phyloP scores from a whole-genome alignment of 2,329 filamentous ascomycete species.

The Chaetothyriales sp. region DNA sequence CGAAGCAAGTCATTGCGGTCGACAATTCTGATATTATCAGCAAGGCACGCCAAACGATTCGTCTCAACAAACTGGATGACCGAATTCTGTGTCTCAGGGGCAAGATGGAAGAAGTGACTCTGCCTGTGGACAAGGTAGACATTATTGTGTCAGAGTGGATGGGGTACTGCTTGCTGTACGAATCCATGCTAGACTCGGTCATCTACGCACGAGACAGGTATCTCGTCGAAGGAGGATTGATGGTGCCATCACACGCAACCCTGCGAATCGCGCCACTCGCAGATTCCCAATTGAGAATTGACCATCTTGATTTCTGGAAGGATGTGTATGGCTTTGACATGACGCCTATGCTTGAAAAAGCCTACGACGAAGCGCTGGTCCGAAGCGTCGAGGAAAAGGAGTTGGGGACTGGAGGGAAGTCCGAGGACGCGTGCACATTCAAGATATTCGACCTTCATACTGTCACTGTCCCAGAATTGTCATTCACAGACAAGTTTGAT shows the following conservation, averaged over 20 bases:
- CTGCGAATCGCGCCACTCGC: constrained; percentile 70
- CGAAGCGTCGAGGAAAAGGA: constrained; percentile 52
- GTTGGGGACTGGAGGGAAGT: constrained; percentile 22
- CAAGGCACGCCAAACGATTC: constrained; percentile 73
- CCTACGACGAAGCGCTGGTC: constrained; percentile 65
- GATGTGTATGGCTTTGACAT: constrained; percentile 93
- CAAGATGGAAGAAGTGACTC: constrained; percentile 71
- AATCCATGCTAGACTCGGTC: constrained; percentile 91
- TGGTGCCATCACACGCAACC: constrained; percentile 75
- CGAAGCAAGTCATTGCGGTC: constrained; percentile 73
- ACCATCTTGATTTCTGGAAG: constrained; percentile 74
- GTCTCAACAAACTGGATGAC: constrained; percentile 60
- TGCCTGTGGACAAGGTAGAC: constrained; percentile 71
- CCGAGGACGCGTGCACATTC: constrained; percentile 50
- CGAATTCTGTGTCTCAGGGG: constrained; percentile 69
- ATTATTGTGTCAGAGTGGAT: constrained; percentile 98
- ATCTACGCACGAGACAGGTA: constrained; percentile 80
- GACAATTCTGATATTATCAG: constrained; percentile 85
- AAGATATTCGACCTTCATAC: constrained; percentile 64
- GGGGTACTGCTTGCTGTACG: constrained; percentile 86
- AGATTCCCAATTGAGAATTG: constrained; percentile 62
- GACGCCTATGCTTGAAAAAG: constrained; percentile 68
- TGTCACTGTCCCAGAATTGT: constrained; percentile 56
- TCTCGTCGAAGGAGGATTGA: constrained; percentile 62
- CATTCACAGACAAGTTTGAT: constrained; percentile 57